phyloP scores from a whole-genome alignment of 1,284 basidiomycete genomes.

The Cryptococcus hybrid region DNA sequence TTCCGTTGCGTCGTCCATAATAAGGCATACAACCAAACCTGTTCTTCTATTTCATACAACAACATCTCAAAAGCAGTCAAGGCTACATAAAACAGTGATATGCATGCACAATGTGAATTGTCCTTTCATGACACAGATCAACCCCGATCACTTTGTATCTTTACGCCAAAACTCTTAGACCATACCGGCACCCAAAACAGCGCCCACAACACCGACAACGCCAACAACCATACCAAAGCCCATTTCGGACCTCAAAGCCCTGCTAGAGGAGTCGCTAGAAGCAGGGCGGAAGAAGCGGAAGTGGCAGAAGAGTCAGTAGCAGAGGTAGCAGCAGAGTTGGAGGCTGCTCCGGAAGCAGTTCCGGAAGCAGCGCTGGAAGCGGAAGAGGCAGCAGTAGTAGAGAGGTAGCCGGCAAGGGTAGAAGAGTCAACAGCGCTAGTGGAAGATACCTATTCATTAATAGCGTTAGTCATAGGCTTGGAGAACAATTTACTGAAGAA shows the following conservation, averaged over 20 bases:
- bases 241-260: conserved; percentile 4
- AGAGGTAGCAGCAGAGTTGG: conserved; percentile 5
- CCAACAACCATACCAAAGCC: conserved; percentile 17
- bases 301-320: not conserved
- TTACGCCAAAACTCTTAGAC: conserved; percentile 6
- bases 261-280: not conserved
- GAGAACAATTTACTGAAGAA: conserved; percentile 10
- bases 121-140: too few species aligned
- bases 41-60: too few species aligned
- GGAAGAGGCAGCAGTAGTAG: conserved; percentile 23
- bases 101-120: not conserved
- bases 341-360: conserved; percentile 27
- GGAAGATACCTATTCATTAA: not conserved
- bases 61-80: too few species aligned
- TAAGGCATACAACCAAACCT: too few species aligned
- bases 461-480: too few species aligned
- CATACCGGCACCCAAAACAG: conserved; percentile 20
- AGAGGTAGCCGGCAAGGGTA: conserved; percentile 52
- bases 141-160: not conserved
- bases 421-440: conserved; percentile 54
- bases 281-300: conserved; percentile 4
- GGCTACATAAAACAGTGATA: not conserved
- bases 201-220: conserved; percentile 21
- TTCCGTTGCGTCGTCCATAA: too few species aligned
- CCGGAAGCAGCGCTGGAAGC: conserved; percentile 17